A percentile compares a stretch with the other conserved stretches of the same genome.
These are phyloP conservation scores for Didymella sp. DNA, from an alignment of 2,329 filamentous ascomycete genomes.

Conservation along the genomic window DNA sequence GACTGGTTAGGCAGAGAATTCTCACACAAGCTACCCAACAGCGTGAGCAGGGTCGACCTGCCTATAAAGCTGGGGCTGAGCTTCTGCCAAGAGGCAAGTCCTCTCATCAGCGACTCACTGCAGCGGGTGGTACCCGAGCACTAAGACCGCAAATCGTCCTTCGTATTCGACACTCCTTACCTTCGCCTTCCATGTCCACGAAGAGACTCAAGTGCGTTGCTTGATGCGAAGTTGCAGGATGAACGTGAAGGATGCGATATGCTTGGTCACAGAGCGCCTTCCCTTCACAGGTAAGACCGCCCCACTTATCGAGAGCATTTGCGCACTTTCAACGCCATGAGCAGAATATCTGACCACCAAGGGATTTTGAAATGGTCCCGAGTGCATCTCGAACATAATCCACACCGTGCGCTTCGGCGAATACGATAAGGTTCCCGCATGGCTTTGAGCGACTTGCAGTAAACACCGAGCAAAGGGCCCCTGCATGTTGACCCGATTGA, in stretches of 20 bases:
- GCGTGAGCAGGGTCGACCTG: neutral
- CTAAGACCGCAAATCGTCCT: slow-evolving; percentile 1
- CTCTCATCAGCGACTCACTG: slow-evolving; percentile 10
- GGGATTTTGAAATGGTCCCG: neutral
- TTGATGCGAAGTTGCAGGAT: neutral
- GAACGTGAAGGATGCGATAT: slow-evolving; percentile 1
- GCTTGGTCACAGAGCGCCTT: slow-evolving; percentile 19
- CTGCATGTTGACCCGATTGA: no score
- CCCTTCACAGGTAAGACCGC: slow-evolving; percentile 19
- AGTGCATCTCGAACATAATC: neutral
- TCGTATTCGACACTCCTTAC: slow-evolving; percentile 1
- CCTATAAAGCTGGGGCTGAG: slow-evolving; percentile 1
- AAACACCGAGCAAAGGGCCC: slow-evolving; percentile 3
- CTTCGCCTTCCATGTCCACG: neutral
- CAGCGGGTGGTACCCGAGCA: slow-evolving; percentile 13
- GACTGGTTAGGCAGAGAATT: neutral
- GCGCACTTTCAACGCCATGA: slow-evolving; percentile 28
- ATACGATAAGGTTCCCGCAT: neutral
- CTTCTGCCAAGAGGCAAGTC: slow-evolving; percentile 6
- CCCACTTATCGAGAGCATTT: slow-evolving; percentile 28
- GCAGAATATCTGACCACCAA: slow-evolving; percentile 12
- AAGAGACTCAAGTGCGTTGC: neutral
- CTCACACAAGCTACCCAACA: neutral
- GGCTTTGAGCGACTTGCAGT: slow-evolving; percentile 3
- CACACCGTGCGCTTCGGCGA: neutral